Base-by-base conservation (phyloP, 2,329 filamentous ascomycete genomes). In the Dothideomycetidae sp. region DNA sequence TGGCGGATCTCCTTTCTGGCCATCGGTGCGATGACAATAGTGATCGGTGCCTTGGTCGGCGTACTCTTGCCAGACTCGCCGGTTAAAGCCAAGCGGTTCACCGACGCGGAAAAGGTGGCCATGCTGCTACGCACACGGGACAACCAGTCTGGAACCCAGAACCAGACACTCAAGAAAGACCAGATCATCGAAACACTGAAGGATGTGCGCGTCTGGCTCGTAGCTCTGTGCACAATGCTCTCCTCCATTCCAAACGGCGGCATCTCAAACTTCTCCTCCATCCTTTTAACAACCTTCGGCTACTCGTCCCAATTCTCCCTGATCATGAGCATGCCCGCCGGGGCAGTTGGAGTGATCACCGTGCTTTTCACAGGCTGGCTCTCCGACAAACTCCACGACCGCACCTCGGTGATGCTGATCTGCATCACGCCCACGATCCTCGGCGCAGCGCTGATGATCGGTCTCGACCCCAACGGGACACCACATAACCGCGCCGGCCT, bases 391-490 rank as follows among this genome's bases (percentile, higher is more conserved):
- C 54, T 49, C 31, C 55, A 59, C 15, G 49, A 59, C 37, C 58
- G 64, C 30, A 60, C 60, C 42, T 54, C 58, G 3, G 56, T 59
- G 46, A 60, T 64, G 45, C 52, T 60, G 26, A 50, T 60, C 23
- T 57, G 61, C 36, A 57, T 63, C n/a, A 52, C 67, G 11, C 64
- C 64, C 1, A 63, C 59, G 1, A 63, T 69, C 30, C 53, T 66
- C 13, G 63, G 62, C 3, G 65, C 60, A 3, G 53, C 53, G 36
- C 51, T 64, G 5, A 58, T 65, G 48, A 48, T 46, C 34, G 59
- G 54, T 10, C 61, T 58, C 46, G 51, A 53, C 13, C 46, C 49
- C 10, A 41, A 40, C 5, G 48, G 48, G 9, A 31, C 35, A 2
- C 48, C 54, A 1, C 47, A 48, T 33, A 62, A 66, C 46, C 60